Evolutionary conservation across 2,329 filamentous ascomycete species (phyloP).

Genomic region (Colletotrichum destructivum): DNA sequence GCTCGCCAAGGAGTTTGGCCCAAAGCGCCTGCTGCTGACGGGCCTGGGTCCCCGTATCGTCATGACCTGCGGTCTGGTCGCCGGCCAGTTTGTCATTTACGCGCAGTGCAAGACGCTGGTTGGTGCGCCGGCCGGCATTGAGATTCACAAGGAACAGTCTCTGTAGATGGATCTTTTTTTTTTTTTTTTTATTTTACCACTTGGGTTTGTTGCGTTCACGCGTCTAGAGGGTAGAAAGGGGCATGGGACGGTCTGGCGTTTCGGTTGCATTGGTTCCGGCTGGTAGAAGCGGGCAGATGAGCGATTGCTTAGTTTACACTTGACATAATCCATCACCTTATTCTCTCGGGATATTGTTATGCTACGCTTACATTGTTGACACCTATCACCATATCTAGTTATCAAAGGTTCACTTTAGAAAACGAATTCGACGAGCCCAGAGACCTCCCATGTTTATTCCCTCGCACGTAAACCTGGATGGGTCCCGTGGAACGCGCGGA

Average conservation of each 20-base stretch:
- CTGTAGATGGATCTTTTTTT: neutral
- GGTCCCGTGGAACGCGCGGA: no score
- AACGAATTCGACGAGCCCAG: no score
- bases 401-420: fast-evolving
- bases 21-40: conserved; percentile 61
- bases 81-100: conserved; percentile 70
- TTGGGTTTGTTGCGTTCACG: no score
- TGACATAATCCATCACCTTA: neutral
- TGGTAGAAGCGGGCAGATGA: conserved; percentile 19
- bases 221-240: neutral
- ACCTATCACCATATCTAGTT: neutral
- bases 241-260: conserved; percentile 16
- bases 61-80: conserved; percentile 69
- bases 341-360: neutral
- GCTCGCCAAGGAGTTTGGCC: conserved; percentile 66
- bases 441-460: no score
- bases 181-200: no score
- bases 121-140: conserved; percentile 65
- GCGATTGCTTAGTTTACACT: neutral
- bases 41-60: conserved; percentile 66
- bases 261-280: neutral
- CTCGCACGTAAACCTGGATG: no score
- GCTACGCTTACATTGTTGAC: neutral
- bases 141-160: conserved; percentile 65
- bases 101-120: conserved; percentile 68